These are phyloP conservation scores for Saturnispora ahearnii DNA, from an alignment of 805 yeast genomes.

Conservation along the genomic window DNA sequence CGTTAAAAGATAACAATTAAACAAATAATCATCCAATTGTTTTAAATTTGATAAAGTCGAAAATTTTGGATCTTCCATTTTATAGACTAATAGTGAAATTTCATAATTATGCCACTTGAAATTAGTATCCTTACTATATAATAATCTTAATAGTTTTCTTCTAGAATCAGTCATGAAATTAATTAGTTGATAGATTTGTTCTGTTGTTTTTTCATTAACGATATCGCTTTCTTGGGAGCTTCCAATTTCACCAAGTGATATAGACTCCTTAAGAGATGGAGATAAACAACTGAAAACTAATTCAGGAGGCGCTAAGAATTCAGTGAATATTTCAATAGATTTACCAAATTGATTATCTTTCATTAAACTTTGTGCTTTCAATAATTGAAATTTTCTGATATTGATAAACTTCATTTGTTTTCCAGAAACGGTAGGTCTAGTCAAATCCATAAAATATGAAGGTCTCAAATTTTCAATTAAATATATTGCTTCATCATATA, in stretches of 20 bases:
- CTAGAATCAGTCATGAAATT: slow-evolving; percentile 45
- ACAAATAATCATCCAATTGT: slow-evolving; percentile 68
- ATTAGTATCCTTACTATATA: slow-evolving; percentile 28
- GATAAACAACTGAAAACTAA: slow-evolving; percentile 42
- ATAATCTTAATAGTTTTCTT: slow-evolving; percentile 36
- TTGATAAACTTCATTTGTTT: slow-evolving; percentile 26
- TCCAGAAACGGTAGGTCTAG: slow-evolving; percentile 12
- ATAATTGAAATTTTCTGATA: slow-evolving; percentile 37
- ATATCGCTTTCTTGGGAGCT: background rate
- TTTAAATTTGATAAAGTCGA: slow-evolving; percentile 28
- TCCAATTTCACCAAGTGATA: slow-evolving; percentile 2
- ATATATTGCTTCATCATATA: slow-evolving; percentile 37
- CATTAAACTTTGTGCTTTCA: slow-evolving; percentile 28
- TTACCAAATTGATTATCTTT: slow-evolving; percentile 24
- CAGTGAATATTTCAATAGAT: slow-evolving; percentile 39
- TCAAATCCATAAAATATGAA: slow-evolving; percentile 13
- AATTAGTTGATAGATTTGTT: slow-evolving; percentile 29
- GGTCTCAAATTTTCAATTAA: slow-evolving; percentile 30
- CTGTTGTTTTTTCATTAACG: background rate
- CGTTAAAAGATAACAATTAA: slow-evolving; percentile 61
- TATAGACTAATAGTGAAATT: slow-evolving; percentile 34
- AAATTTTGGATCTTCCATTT: slow-evolving; percentile 11
- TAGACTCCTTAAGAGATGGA: slow-evolving; percentile 5
- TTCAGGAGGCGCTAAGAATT: slow-evolving; percentile 53
- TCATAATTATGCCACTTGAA: slow-evolving; percentile 40